phyloP scores from a whole-genome alignment of 805 yeast genomes.

The Lipomyces lipofer region DNA sequence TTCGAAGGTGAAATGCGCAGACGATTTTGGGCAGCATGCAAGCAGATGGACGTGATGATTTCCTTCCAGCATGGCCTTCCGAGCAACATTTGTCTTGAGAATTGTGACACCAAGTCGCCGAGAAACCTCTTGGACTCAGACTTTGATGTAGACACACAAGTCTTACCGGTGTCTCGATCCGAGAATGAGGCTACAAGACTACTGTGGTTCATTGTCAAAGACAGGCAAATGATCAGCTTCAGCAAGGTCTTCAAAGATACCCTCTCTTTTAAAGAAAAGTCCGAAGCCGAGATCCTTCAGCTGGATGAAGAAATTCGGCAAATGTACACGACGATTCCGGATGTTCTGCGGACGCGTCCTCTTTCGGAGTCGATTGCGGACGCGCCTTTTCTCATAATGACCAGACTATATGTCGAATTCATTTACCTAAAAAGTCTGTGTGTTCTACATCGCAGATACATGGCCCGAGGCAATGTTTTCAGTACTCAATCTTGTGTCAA shows the following conservation, averaged over 20 bases:
- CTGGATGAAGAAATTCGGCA: conserved; percentile 1
- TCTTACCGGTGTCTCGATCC: not conserved
- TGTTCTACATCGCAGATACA: conserved; percentile 1
- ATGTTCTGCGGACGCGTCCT: not conserved
- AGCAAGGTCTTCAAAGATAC: not conserved
- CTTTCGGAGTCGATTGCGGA: not conserved
- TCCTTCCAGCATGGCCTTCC: not conserved
- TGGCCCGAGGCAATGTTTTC: not conserved
- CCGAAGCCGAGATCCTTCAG: not conserved
- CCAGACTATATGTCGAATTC: not conserved
- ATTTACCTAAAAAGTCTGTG: not conserved
- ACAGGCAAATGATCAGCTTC: not conserved
- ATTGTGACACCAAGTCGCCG: not conserved
- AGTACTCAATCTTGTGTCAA: not conserved
- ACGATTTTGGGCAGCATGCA: not conserved
- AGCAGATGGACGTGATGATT: not conserved
- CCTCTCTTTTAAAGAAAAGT: not conserved
- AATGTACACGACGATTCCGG: not conserved
- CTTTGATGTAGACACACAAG: not conserved
- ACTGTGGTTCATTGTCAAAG: conserved; percentile 1
- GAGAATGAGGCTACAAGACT: not conserved
- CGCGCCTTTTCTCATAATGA: not conserved
- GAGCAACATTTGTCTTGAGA: not conserved
- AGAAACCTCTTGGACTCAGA: not conserved
- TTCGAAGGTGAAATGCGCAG: conserved; percentile 3